These are phyloP conservation scores for Chalaropsis ovoidea DNA, from an alignment of 2,329 filamentous ascomycete species.

Conservation along the genomic window DNA sequence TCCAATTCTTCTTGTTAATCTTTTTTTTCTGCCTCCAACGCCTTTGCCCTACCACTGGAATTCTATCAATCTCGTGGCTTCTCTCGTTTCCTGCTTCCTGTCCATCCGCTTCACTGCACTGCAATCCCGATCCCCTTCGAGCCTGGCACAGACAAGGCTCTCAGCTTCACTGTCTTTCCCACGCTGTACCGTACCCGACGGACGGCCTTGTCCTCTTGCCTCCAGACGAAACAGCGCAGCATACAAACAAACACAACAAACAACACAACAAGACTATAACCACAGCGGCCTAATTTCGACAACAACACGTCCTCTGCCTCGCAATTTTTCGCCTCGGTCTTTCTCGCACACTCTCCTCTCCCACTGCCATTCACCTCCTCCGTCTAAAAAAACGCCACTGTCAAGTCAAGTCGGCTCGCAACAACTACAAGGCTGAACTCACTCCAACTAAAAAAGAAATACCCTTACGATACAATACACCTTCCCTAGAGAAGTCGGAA, in stretches of 20 bases:
- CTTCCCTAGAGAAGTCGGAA: not conserved
- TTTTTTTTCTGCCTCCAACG: not conserved
- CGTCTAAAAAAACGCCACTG: not conserved
- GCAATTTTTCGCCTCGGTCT: not conserved
- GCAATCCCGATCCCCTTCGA: not conserved
- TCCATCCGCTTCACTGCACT: not conserved
- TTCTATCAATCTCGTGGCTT: slow-evolving; percentile 16
- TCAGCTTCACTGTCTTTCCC: not conserved
- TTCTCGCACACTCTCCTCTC: not conserved
- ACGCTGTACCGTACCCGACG: not conserved
- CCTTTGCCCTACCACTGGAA: slow-evolving; percentile 15
- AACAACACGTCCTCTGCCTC: not conserved
- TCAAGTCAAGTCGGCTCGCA: not conserved
- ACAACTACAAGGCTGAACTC: not conserved
- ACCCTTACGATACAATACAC: not conserved
- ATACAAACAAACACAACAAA: slow-evolving; percentile 8
- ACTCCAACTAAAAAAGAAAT: not conserved
- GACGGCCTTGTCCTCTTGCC: slow-evolving; percentile 8
- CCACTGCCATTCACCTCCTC: too few relatives aligned
- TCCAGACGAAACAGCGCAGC: slow-evolving; percentile 4
- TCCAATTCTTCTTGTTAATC: not conserved
- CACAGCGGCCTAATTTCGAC: not conserved
- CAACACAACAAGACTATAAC: not conserved
- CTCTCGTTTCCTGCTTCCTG: not conserved
- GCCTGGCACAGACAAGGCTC: not conserved